A percentile compares a stretch with the other conserved stretches of the same genome.
Evolutionary conservation across 2,329 filamentous ascomycete genomes (phyloP).

Genomic region (Pseudocercospora cruenta): DNA sequence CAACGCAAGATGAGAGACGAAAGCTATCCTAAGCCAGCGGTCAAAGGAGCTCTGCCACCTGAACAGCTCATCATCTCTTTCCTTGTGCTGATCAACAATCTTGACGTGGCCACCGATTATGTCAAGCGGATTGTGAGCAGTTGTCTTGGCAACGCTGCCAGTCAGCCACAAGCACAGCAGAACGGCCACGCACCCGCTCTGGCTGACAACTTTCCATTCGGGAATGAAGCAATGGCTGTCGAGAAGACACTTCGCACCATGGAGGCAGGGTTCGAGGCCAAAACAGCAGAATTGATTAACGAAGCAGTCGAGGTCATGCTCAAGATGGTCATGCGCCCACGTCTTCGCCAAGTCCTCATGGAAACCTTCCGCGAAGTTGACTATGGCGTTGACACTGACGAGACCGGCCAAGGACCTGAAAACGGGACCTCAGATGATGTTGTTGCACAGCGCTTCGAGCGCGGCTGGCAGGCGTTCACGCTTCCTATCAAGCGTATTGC

Average conservation of each 20-base stretch:
- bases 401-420: slow-evolving; percentile 52
- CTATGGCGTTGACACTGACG: slow-evolving; percentile 70
- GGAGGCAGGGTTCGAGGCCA: slow-evolving; percentile 71
- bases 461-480: slow-evolving; percentile 83
- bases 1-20: slow-evolving; percentile 98
- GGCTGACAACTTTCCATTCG: slow-evolving; percentile 74
- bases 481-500: slow-evolving; percentile 82
- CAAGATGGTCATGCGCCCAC: slow-evolving; percentile 81
- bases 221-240: slow-evolving; percentile 72
- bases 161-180: slow-evolving; percentile 11
- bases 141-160: slow-evolving; percentile 53
- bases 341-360: slow-evolving; percentile 78
- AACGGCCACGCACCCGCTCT: slow-evolving; percentile 28
- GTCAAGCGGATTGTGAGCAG: slow-evolving; percentile 79
- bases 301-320: slow-evolving; percentile 87
- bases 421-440: slow-evolving; percentile 59
- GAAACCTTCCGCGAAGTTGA: slow-evolving; percentile 92
- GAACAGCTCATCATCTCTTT: slow-evolving; percentile 89
- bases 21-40: slow-evolving; percentile 78
- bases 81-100: slow-evolving; percentile 90
- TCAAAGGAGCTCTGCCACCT: slow-evolving; percentile 80
- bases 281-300: slow-evolving; percentile 77
- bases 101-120: slow-evolving; percentile 91
- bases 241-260: slow-evolving; percentile 69
- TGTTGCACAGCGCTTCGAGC: slow-evolving; percentile 78